Conservation (phyloP, 345 rosid species). For the Pugionium dolabratum region DNA sequence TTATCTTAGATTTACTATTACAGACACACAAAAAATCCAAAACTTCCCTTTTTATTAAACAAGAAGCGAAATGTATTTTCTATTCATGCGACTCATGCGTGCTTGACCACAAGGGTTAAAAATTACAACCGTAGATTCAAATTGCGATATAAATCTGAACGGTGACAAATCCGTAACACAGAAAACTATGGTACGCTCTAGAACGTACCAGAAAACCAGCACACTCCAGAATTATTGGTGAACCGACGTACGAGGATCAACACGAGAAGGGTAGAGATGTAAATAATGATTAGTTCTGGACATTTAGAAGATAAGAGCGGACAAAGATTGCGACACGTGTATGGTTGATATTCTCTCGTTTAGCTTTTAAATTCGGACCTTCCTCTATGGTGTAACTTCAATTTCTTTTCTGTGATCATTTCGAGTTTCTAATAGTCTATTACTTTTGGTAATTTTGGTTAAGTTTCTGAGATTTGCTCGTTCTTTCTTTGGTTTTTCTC, state of each 20-base stretch:
- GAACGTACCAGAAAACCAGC: slow-evolving; percentile 25
- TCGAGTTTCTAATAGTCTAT: neutral
- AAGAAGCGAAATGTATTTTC: too few species aligned
- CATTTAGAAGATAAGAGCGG: slow-evolving; percentile 39
- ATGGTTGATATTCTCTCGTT: slow-evolving; percentile 39
- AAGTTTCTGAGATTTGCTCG: neutral
- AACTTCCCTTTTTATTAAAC: too few species aligned
- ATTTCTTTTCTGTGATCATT: neutral
- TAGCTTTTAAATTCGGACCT: slow-evolving; percentile 44
- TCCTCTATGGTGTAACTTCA: neutral
- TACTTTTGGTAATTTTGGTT: too few species aligned
- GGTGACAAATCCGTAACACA: slow-evolving; percentile 25
- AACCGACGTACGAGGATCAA: slow-evolving; percentile 34
- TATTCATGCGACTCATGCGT: neutral
- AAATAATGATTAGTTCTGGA: slow-evolving; percentile 2
- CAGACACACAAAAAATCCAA: too few species aligned
- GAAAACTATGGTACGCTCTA: slow-evolving; percentile 9
- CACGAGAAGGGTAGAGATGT: slow-evolving; percentile 13
- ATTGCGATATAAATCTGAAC: slow-evolving; percentile 24
- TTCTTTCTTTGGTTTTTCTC: neutral
- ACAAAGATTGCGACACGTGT: slow-evolving; percentile 49
- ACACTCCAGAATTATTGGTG: slow-evolving; percentile 25
- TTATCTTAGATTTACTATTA: neutral
- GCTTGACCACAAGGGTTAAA: neutral
- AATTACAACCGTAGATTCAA: slow-evolving; percentile 25